A percentile compares a stretch with the other conserved stretches of the same genome.
phyloP scores from a whole-genome alignment of 306 rosid species.

The Medicago lupulina region DNA sequence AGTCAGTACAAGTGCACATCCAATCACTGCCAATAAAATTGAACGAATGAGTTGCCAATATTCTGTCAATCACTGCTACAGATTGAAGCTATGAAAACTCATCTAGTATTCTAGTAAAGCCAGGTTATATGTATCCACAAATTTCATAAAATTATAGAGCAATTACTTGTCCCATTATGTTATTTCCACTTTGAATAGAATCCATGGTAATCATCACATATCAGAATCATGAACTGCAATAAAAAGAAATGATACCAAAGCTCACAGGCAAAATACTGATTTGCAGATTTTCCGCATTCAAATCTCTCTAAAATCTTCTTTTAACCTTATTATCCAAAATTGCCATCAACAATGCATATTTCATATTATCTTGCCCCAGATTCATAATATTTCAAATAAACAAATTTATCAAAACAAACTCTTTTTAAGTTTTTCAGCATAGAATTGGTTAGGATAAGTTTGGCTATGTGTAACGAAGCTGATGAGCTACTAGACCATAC shows the following conservation, averaged over 20 bases:
- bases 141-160: constrained; percentile 11
- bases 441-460: constrained; percentile 14
- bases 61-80: neutral
- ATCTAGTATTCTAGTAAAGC: neutral
- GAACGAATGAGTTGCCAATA: neutral
- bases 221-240: neutral
- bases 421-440: constrained; percentile 3
- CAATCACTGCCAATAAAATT: neutral
- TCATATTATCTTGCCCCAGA: constrained; percentile 21
- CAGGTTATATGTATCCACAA: neutral
- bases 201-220: constrained; percentile 2
- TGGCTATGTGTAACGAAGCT: constrained; percentile 5
- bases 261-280: neutral
- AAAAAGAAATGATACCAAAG: neutral
- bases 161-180: constrained; percentile 1
- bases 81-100: constrained; percentile 5
- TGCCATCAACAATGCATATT: constrained; percentile 5
- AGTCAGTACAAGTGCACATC: constrained; percentile 25
- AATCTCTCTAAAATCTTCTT: constrained; percentile 11
- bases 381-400: neutral
- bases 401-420: constrained; percentile 2
- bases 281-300: constrained; percentile 10
- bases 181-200: constrained; percentile 9
- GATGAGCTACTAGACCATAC: constrained; percentile 13
- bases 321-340: constrained; percentile 29